Evolutionary conservation across 1,284 basidiomycete species (phyloP).

Genomic region (Cutaneotrichosporon curvatum): DNA sequence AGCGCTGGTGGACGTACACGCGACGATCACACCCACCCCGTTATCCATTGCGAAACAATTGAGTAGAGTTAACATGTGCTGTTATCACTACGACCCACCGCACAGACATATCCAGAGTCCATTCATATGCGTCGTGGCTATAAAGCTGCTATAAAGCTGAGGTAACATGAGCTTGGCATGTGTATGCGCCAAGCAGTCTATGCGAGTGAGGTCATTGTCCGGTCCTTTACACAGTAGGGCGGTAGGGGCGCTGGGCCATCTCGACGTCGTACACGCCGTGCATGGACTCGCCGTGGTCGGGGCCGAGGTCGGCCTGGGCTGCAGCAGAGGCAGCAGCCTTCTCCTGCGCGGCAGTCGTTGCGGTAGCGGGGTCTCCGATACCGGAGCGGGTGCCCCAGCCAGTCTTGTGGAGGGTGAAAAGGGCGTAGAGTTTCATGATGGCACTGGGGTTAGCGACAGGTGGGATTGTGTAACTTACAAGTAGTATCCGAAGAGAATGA

Average conservation of each 20-base stretch:
- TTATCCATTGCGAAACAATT: no score
- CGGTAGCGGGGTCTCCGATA: constrained; percentile 61
- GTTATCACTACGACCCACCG: no score
- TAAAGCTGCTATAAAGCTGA: constrained; percentile 6
- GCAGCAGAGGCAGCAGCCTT: no score
- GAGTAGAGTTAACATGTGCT: no score
- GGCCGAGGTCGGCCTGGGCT: constrained; percentile 6
- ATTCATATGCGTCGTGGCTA: constrained; percentile 7
- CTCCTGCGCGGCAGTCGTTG: constrained; percentile 34
- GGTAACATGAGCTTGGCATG: constrained; percentile 1
- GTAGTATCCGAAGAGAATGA: constrained; percentile 76
- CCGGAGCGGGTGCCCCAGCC: constrained; percentile 87
- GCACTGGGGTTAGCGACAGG: constrained; percentile 66
- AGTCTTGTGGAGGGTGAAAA: constrained; percentile 77
- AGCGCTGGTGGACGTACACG: no score
- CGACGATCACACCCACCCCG: no score
- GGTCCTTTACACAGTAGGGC: not conserved
- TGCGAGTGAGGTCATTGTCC: not conserved
- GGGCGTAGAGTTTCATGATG: constrained; percentile 77
- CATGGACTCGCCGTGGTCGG: constrained; percentile 15
- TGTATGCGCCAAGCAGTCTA: not conserved
- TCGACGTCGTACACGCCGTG: constrained; percentile 36
- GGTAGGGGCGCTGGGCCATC: constrained; percentile 16
- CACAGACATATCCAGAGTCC: no score
- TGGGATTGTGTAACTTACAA: no score